Percentiles rank a stretch among this genome's conserved stretches.
Evolutionary conservation across 768 basidiomycete species (phyloP).

Genomic region (Roridomyces roridus): DNA sequence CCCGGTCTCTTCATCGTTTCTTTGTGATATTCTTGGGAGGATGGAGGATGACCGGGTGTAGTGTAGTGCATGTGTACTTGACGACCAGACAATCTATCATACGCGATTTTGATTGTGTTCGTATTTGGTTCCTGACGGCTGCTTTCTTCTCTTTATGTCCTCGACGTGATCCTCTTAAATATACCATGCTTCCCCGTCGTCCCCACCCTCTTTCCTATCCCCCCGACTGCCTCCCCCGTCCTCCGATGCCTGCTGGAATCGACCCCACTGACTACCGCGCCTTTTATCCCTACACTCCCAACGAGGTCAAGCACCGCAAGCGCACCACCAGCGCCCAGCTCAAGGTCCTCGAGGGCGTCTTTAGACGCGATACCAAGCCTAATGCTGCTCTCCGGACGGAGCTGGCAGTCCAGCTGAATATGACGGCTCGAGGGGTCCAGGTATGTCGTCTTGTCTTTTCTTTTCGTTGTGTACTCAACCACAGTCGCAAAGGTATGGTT

Average conservation of each 20-base stretch:
- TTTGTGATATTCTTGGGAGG: slow-evolving; percentile 15
- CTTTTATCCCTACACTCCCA: slow-evolving; percentile 88
- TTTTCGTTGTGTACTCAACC: slow-evolving; percentile 2
- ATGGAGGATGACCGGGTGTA: slow-evolving; percentile 16
- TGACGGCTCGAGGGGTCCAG: slow-evolving; percentile 96
- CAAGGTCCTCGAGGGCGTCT: slow-evolving; percentile 86
- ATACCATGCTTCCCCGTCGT: slow-evolving; percentile 35
- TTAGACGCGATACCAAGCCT: slow-evolving; percentile 90
- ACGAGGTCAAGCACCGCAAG: slow-evolving; percentile 94
- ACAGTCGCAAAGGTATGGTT: slow-evolving; percentile 78
- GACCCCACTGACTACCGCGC: slow-evolving; percentile 83
- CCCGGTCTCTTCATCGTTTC: slow-evolving; percentile 62
- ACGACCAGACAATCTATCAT: slow-evolving; percentile 23
- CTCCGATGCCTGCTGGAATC: slow-evolving; percentile 50
- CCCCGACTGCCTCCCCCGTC: slow-evolving; percentile 53
- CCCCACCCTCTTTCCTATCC: slow-evolving; percentile 48
- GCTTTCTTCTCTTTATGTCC: slow-evolving; percentile 21
- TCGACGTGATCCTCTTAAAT: slow-evolving; percentile 21
- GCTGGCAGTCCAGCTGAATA: slow-evolving; percentile 82
- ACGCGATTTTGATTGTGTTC: slow-evolving; percentile 2
- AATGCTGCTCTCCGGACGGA: slow-evolving; percentile 80
- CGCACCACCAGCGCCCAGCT: slow-evolving; percentile 90
- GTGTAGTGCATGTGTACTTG: slow-evolving; percentile 8
- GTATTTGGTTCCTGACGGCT: slow-evolving; percentile 4
- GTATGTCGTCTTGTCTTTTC: slow-evolving; percentile 49